Conservation (phyloP, 768 basidiomycete species). For the Astraeus odoratus region DNA sequence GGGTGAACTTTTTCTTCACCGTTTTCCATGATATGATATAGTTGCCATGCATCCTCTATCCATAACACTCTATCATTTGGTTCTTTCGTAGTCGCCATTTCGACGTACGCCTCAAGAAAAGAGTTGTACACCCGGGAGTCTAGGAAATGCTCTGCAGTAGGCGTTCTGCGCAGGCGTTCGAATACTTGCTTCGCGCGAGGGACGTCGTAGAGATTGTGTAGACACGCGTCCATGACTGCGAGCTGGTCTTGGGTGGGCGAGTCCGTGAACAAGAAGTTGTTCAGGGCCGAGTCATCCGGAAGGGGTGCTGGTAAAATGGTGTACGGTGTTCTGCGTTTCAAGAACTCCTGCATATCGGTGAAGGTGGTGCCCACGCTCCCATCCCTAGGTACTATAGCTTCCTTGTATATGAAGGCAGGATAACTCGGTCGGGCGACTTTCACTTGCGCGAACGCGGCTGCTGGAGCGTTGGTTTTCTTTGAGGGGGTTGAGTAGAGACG, state of each 20-base stretch:
- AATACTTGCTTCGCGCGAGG: conserved; percentile 72
- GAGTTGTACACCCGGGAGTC: conserved; percentile 51
- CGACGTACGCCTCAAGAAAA: conserved; percentile 58
- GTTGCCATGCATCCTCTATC: conserved; percentile 53
- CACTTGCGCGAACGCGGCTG: conserved; percentile 35
- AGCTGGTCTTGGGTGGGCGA: conserved; percentile 61
- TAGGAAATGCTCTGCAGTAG: conserved; percentile 40
- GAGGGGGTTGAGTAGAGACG: conserved; percentile 66
- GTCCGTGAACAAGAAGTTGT: conserved; percentile 55
- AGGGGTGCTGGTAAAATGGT: conserved; percentile 65
- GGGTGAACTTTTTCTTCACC: conserved; percentile 43
- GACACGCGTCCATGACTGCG: conserved; percentile 78
- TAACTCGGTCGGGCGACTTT: conserved; percentile 33
- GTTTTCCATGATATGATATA: conserved; percentile 53
- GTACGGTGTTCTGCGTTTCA: conserved; percentile 40
- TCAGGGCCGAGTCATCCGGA: conserved; percentile 36
- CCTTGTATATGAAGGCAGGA: conserved; percentile 31
- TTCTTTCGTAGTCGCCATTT: conserved; percentile 48
- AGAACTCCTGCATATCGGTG: conserved; percentile 44
- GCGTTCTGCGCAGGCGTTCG: conserved; percentile 44
- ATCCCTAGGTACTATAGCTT: conserved; percentile 14
- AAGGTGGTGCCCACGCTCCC: conserved; percentile 2
- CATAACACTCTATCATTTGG: conserved; percentile 41
- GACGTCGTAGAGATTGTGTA: conserved; percentile 70
- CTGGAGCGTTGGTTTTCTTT: conserved; percentile 47